Evolutionary conservation across 148 eudicot species (phyloP), one percentile per base, ranked within the genome.

Genomic region (Chenopodium quinoa): DNA sequence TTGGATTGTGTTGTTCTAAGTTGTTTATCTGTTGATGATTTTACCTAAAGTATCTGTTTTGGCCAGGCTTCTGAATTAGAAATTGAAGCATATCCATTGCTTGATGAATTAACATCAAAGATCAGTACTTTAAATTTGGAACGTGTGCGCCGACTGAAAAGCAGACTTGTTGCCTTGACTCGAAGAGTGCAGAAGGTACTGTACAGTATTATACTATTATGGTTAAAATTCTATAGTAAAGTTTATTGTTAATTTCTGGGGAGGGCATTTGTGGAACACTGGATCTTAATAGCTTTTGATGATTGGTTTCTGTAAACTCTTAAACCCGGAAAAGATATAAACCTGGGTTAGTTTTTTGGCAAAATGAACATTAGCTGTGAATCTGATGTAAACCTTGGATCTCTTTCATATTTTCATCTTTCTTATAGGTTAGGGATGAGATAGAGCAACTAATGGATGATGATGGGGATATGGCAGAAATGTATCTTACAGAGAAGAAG

Each of bases 391-490:
- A 56, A 50, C 72, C 60, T 29, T 80, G 72, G 27, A 13, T 50
- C 52, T 20, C 62, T 37, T n/a, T 37, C 27, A 37, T 0, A 37
- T 37, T 37, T 37, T 67, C 56, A 23, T 20, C 67, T 4, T 65
- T 79, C 31, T 12, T 80, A 72, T 86, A 97, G 99, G 98, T 94
- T 50, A 91, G 98, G 76, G 99, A 97, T 89, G 99, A 94, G 90
- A 92, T 97, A 89, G 99, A 97, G 87, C 99, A 97, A 83, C 89
- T 97, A 37, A 97, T 94, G 99, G 99, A 94, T 82, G 99, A 97
- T 89, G 99, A 97, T 90, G 99, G 98, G 63, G 98, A 97, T 85
- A 94, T 97, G 99, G 99, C 99, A 73, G 99, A 97, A 81, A 93
- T 95, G 99, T 95, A 93, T 85, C 95, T 95, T 25, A 92, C 99